These are phyloP conservation scores for Fusarium sp. DNA, from an alignment of 2,329 filamentous ascomycete genomes.

Conservation along the genomic window DNA sequence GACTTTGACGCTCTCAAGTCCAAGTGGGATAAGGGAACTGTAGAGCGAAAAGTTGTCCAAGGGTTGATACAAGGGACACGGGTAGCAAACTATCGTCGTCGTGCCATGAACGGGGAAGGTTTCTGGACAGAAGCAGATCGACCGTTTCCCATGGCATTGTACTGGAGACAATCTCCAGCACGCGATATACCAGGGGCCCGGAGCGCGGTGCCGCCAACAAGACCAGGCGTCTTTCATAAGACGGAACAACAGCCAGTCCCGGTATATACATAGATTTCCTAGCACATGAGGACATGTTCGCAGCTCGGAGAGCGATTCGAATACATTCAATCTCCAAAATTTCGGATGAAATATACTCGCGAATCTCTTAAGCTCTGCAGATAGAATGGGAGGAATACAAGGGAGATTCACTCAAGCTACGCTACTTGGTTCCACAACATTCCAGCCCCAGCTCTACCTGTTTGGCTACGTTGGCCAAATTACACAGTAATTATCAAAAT, in stretches of 20 bases:
- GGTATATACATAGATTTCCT: conserved; percentile 13
- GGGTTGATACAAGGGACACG: conserved; percentile 28
- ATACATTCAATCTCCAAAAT: no score
- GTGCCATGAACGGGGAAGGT: conserved; percentile 33
- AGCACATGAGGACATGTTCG: no score
- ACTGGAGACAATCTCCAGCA: conserved; percentile 29
- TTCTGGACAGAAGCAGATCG: conserved; percentile 36
- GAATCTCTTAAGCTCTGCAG: no score
- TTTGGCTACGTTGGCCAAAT: no score
- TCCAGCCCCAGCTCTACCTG: no score
- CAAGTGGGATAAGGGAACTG: conserved; percentile 41
- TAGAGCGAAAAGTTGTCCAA: conserved; percentile 37
- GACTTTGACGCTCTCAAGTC: conserved; percentile 40
- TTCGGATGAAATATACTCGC: no score
- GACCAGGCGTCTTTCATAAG: background rate
- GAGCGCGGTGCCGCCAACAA: background rate
- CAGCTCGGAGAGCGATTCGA: no score
- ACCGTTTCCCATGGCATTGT: conserved; percentile 39
- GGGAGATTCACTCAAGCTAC: no score
- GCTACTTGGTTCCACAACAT: no score
- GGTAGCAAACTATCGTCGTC: conserved; percentile 29
- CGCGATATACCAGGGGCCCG: background rate
- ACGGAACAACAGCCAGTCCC: conserved; percentile 14
- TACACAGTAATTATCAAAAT: no score
- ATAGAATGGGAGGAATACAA: no score